A percentile compares a stretch with the other conserved stretches of the same genome.
Conservation (phyloP, 495 filamentous ascomycete genomes). For the Hypoxylon trugodes region DNA sequence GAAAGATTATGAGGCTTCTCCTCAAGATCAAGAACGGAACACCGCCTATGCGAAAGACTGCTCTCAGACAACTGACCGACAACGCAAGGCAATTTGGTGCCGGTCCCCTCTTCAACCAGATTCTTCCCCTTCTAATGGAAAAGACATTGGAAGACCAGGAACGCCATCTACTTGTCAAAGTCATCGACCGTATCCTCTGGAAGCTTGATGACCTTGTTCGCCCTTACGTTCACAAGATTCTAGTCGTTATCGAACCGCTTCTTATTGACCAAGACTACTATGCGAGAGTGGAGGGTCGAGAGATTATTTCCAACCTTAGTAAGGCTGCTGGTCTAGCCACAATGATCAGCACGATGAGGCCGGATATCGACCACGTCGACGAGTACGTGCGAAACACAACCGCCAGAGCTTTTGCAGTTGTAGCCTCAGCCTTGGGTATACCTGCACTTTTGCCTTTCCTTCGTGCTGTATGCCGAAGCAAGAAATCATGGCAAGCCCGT, state of each 20-base stretch:
- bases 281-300: conserved; percentile 95
- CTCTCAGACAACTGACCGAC: conserved; percentile 96
- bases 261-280: conserved; percentile 99
- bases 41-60: conserved; percentile 98
- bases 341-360: conserved; percentile 99
- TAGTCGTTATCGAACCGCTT: conserved; percentile 98
- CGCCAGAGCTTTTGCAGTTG: conserved; percentile 95
- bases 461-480: conserved; percentile 92
- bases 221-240: conserved; percentile 96
- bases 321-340: conserved; percentile 97
- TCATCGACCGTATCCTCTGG: conserved; percentile 98
- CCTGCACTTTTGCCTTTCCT: conserved; percentile 95
- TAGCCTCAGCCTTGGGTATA: conserved; percentile 95
- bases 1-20: conserved; percentile 97
- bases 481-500: conserved; percentile 98
- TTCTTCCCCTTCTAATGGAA: conserved; percentile 97
- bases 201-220: conserved; percentile 97
- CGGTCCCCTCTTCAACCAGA: conserved; percentile 95
- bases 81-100: conserved; percentile 98
- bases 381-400: conserved; percentile 99
- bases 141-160: conserved; percentile 98
- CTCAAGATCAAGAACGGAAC: conserved; percentile 99
- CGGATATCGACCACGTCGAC: conserved; percentile 98
- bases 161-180: conserved; percentile 97
- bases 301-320: conserved; percentile 97